These are phyloP conservation scores for Colletotrichum plurivorum DNA, from an alignment of 2,329 filamentous ascomycete species.

Conservation along the genomic window DNA sequence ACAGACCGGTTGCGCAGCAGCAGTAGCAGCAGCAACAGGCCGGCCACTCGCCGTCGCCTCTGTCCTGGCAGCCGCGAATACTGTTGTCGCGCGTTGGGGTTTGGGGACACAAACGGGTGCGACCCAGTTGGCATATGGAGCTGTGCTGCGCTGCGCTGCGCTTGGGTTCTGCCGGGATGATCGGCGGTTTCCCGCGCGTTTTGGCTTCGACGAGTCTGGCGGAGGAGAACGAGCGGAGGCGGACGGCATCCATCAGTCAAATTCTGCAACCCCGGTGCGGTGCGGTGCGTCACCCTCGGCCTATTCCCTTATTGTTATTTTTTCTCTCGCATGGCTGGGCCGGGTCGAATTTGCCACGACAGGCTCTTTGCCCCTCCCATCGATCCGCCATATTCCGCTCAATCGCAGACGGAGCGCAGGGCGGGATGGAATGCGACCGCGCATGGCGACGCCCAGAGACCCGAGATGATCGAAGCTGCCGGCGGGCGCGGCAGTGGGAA, in stretches of 20 bases:
- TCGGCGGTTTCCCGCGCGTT: conserved; percentile 29
- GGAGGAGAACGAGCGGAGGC: conserved; percentile 24
- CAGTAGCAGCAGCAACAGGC: too few relatives aligned
- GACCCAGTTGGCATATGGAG: conserved; percentile 23
- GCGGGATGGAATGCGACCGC: neutral
- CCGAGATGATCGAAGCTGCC: conserved; percentile 17
- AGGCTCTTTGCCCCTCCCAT: conserved; percentile 11
- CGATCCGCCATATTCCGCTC: neutral
- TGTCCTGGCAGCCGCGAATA: neutral
- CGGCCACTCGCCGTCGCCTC: conserved; percentile 3
- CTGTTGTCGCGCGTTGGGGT: conserved; percentile 3
- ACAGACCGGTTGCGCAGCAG: neutral
- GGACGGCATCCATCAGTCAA: conserved; percentile 31
- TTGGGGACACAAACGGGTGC: conserved; percentile 14
- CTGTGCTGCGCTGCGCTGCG: conserved; percentile 29
- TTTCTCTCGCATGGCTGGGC: conserved; percentile 35
- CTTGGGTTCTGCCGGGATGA: conserved; percentile 33
- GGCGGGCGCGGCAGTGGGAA: conserved; percentile 15
- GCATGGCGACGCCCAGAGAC: neutral
- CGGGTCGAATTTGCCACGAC: conserved; percentile 37
- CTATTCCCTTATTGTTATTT: conserved; percentile 6
- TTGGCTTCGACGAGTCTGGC: conserved; percentile 37
- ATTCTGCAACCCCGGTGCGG: conserved; percentile 37
- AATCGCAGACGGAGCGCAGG: neutral
- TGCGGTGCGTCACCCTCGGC: conserved; percentile 35